Conservation (phyloP, 2,329 filamentous ascomycete genomes). For the Aspergillus carbonarius region DNA sequence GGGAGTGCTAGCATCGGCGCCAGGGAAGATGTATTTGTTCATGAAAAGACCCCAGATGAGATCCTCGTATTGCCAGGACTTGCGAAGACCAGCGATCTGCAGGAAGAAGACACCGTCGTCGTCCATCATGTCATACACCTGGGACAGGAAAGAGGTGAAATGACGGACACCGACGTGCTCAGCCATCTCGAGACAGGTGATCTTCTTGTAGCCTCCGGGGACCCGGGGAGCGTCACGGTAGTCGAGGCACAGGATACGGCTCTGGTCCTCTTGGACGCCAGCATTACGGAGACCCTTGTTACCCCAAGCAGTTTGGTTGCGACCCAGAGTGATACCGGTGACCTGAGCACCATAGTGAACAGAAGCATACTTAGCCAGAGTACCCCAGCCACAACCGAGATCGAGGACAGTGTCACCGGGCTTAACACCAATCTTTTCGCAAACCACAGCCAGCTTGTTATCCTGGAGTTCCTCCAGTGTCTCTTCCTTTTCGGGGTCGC, state of each 20-base stretch:
- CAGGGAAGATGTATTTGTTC: constrained; percentile 99
- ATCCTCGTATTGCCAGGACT: constrained; percentile 97
- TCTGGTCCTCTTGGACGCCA: constrained; percentile 82
- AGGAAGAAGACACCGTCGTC: constrained; percentile 96
- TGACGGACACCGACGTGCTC: constrained; percentile 97
- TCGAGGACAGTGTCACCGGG: constrained; percentile 81
- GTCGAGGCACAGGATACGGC: constrained; percentile 90
- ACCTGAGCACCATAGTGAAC: constrained; percentile 84
- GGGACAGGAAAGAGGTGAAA: constrained; percentile 74
- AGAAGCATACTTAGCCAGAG: constrained; percentile 87
- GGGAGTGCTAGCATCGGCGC: constrained; percentile 91
- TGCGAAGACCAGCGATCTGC: constrained; percentile 90
- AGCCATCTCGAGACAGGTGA: constrained; percentile 97
- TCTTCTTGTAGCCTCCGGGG: constrained; percentile 81
- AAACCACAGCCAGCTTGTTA: constrained; percentile 93
- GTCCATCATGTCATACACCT: constrained; percentile 93
- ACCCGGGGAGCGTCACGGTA: constrained; percentile 90
- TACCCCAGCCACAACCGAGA: constrained; percentile 98
- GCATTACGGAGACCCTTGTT: constrained; percentile 82
- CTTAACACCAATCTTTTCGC: constrained; percentile 88
- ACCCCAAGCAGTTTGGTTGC: constrained; percentile 96
- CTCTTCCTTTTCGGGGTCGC: constrained; percentile 83
- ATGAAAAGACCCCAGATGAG: constrained; percentile 98
- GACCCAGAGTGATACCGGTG: constrained; percentile 89
- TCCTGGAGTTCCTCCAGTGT: constrained; percentile 93